These are phyloP conservation scores for Begonia masoniana DNA, from an alignment of 306 rosid species.

Conservation along the genomic window DNA sequence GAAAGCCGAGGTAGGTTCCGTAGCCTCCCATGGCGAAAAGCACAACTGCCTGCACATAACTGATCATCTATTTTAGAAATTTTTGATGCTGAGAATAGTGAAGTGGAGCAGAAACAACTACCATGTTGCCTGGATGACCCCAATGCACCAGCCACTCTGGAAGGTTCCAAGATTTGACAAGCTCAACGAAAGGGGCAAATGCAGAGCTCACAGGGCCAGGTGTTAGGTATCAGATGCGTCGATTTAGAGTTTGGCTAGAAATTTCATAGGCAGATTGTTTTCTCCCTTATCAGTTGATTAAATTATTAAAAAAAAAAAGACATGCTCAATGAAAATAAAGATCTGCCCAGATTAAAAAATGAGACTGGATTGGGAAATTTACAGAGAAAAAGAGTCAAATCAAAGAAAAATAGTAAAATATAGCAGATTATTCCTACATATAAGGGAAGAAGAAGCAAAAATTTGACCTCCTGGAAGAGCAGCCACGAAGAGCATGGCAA, in stretches of 20 bases:
- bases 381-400: too few species aligned
- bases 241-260: too few species aligned
- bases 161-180: constrained; percentile 49
- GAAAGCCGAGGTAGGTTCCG: constrained; percentile 83
- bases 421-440: too few species aligned
- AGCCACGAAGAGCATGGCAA: constrained; percentile 48
- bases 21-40: constrained; percentile 98
- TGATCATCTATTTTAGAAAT: too few species aligned
- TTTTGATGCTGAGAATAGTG: neutral
- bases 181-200: constrained; percentile 66
- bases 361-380: too few species aligned
- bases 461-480: constrained; percentile 73
- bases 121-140: constrained; percentile 97
- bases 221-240: constrained; percentile 9
- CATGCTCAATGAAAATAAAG: too few species aligned
- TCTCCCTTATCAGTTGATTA: too few species aligned
- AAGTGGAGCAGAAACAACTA: constrained; percentile 2
- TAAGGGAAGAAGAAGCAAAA: neutral
- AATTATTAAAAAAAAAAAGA: too few species aligned
- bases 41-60: constrained; percentile 60
- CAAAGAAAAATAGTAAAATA: too few species aligned
- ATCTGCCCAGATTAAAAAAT: too few species aligned
- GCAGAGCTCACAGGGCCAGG: constrained; percentile 43
- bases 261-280: too few species aligned
- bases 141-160: constrained; percentile 91